These are phyloP conservation scores for Antitrichia curtipendula DNA, from an alignment of 225 moss, liverwort and hornwort genomes.

Conservation along the genomic window DNA sequence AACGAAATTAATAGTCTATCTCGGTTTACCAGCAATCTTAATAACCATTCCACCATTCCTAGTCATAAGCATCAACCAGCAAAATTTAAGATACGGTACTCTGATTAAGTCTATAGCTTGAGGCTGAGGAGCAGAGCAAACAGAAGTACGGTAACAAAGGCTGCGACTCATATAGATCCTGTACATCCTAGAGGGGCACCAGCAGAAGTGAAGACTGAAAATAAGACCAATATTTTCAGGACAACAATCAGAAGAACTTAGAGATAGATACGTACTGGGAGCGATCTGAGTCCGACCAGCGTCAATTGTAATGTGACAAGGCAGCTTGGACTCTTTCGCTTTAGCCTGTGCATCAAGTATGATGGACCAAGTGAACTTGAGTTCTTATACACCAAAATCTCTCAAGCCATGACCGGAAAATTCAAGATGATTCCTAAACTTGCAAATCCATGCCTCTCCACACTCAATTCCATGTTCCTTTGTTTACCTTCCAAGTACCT, in stretches of 20 bases:
- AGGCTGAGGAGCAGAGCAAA: neutral
- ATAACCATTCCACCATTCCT: neutral
- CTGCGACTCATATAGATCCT: neutral
- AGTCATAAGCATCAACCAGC: neutral
- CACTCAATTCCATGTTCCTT: neutral
- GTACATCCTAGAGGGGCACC: neutral
- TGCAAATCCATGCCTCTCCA: neutral
- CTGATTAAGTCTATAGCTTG: neutral
- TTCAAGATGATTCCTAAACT: neutral
- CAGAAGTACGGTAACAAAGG: neutral
- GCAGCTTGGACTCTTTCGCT: constrained; percentile 69
- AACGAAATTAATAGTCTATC: neutral
- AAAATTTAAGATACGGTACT: neutral
- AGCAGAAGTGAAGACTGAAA: neutral
- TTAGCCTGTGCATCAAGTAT: constrained; percentile 25
- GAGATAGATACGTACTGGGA: constrained; percentile 52
- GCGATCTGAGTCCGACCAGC: constrained; percentile 96
- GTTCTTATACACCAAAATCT: neutral
- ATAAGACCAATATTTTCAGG: neutral
- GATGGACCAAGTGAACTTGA: neutral
- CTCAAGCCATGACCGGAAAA: neutral
- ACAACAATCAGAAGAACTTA: neutral
- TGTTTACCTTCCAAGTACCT: neutral
- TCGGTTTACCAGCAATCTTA: neutral
- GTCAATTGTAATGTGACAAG: constrained; percentile 88